phyloP scores from a whole-genome alignment of 2,329 filamentous ascomycete species.

The Pezicula carpinea region DNA sequence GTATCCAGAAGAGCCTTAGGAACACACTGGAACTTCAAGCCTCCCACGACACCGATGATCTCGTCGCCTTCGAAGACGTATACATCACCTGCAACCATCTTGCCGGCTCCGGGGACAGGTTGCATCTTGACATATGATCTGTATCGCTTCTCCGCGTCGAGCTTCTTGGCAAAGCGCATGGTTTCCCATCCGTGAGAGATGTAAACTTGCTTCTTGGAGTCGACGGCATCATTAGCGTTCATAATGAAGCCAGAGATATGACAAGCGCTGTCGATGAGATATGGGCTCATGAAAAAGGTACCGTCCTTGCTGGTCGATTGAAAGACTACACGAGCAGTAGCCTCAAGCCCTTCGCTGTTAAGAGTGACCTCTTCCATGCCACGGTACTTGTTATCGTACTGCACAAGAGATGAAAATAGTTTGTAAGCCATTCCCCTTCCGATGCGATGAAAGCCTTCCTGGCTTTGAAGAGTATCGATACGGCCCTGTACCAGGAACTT shows the following conservation, averaged over 20 bases:
- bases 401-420: constrained; percentile 51
- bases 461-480: constrained; percentile 7
- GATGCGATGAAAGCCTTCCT: constrained; percentile 56
- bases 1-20: constrained; percentile 33
- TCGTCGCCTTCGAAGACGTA: constrained; percentile 31
- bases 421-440: constrained; percentile 73
- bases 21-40: constrained; percentile 33
- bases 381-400: constrained; percentile 46
- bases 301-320: constrained; percentile 43
- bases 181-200: constrained; percentile 24
- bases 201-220: constrained; percentile 20
- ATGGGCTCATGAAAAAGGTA: constrained; percentile 48
- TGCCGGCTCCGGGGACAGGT: constrained; percentile 24
- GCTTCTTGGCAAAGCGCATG: constrained; percentile 17
- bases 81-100: constrained; percentile 30
- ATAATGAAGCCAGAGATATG: constrained; percentile 56
- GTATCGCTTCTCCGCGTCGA: constrained; percentile 17
- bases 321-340: constrained; percentile 39
- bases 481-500: constrained; percentile 6
- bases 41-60: constrained; percentile 30
- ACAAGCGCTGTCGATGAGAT: constrained; percentile 53
- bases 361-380: constrained; percentile 56
- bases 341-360: constrained; percentile 39
- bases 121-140: constrained; percentile 24
- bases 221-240: constrained; percentile 41